These are phyloP conservation scores for Besnoitia besnoiti DNA, from an alignment of 169 alveolate species.

Conservation along the genomic window DNA sequence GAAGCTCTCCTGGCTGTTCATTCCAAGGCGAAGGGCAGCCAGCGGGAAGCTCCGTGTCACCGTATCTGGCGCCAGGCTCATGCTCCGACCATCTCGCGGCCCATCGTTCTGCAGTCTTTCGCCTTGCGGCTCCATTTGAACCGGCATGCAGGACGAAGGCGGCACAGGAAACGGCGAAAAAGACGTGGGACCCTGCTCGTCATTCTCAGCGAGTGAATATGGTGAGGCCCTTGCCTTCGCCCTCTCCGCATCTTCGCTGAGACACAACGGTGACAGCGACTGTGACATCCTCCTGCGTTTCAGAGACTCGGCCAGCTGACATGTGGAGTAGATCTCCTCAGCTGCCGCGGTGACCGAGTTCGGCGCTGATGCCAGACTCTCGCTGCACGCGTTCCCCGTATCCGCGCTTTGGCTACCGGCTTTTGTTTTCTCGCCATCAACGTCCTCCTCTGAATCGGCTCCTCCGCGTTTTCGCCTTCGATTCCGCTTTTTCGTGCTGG, in stretches of 20 bases:
- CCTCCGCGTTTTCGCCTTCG: background rate
- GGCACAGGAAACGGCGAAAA: background rate
- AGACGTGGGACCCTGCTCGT: no score
- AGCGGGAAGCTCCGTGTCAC: no score
- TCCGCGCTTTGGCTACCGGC: background rate
- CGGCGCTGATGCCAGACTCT: background rate
- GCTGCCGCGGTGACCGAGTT: background rate
- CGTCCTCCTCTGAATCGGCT: background rate
- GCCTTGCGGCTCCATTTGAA: no score
- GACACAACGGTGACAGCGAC: background rate
- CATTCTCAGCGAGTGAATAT: background rate
- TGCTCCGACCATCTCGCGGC: no score
- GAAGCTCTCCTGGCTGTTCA: background rate
- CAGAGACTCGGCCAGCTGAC: background rate
- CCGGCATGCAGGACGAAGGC: background rate
- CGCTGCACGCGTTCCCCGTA: background rate
- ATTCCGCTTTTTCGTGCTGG: background rate
- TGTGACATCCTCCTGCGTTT: background rate
- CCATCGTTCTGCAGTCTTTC: no score
- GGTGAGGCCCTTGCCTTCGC: background rate
- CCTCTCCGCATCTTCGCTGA: background rate
- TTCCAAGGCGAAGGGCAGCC: no score
- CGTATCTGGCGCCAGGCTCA: no score
- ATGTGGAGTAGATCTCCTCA: background rate
- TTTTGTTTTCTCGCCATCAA: background rate